These are phyloP conservation scores for Saccharum officinarum DNA, from an alignment of 176 grass and related monocot species.

Conservation along the genomic window DNA sequence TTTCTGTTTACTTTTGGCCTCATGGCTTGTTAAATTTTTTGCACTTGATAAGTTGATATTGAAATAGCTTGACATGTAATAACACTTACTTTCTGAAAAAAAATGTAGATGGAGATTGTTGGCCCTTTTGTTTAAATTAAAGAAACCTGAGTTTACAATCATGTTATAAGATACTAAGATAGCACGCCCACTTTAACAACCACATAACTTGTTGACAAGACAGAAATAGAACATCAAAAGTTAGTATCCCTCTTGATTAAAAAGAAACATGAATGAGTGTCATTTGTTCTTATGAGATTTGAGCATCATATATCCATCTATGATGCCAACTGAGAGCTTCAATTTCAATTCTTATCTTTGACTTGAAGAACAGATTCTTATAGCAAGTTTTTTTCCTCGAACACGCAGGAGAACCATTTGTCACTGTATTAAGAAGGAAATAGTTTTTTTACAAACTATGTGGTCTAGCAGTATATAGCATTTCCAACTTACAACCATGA, in stretches of 20 bases:
- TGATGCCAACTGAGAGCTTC: neutral
- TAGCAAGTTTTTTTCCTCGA: neutral
- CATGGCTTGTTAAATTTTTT: neutral
- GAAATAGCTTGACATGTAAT: neutral
- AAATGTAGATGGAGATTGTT: neutral
- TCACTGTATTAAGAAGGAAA: neutral
- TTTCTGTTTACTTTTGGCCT: neutral
- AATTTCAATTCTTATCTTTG: slow-evolving; percentile 23
- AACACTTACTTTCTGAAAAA: neutral
- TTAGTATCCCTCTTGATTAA: neutral
- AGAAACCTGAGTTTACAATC: neutral
- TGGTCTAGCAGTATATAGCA: neutral
- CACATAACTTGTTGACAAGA: neutral
- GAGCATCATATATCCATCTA: neutral
- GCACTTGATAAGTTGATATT: neutral
- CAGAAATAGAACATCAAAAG: neutral
- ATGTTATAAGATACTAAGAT: neutral
- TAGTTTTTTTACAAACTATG: neutral
- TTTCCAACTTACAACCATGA: neutral
- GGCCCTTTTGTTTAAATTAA: neutral
- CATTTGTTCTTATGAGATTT: slow-evolving; percentile 11
- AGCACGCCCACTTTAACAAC: neutral
- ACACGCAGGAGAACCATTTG: neutral
- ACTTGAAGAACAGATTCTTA: neutral
- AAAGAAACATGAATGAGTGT: neutral